Conservation (phyloP, 2,329 filamentous ascomycete genomes). For the Podosphaera aphanis region DNA sequence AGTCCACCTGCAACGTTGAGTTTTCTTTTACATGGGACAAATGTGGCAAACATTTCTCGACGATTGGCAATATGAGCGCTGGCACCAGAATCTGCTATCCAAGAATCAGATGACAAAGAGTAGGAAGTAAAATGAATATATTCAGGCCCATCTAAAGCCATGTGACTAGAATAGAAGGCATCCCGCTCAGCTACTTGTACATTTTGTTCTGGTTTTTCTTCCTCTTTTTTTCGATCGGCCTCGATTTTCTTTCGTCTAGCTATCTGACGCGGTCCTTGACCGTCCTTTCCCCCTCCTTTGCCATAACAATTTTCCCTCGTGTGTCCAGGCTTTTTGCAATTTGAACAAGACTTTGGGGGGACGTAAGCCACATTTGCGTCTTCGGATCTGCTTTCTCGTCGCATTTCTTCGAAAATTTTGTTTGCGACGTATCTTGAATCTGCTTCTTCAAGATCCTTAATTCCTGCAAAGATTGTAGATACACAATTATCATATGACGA, state of each 20-base stretch:
- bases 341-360: background rate
- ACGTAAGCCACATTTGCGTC: background rate
- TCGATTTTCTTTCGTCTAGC: conserved; percentile 1
- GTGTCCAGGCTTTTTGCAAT: background rate
- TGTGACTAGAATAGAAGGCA: background rate
- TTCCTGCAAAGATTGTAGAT: background rate
- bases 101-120: background rate
- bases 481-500: background rate
- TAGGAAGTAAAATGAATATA: background rate
- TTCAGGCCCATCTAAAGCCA: background rate
- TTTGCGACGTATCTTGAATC: background rate
- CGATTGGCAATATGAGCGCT: background rate
- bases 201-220: background rate
- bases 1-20: background rate
- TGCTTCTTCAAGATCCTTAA: background rate
- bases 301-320: background rate
- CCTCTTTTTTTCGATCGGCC: background rate
- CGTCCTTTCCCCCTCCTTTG: background rate
- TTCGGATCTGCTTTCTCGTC: background rate
- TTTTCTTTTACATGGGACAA: background rate
- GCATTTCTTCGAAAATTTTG: background rate
- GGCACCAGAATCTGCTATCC: background rate
- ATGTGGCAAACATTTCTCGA: background rate
- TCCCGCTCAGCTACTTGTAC: background rate
- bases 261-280: conserved; percentile 1